A percentile compares a stretch with the other conserved stretches of the same genome.
Evolutionary conservation across 176 grass and related monocot genomes (phyloP).

Genomic region (Miscanthus lutarioriparius): DNA sequence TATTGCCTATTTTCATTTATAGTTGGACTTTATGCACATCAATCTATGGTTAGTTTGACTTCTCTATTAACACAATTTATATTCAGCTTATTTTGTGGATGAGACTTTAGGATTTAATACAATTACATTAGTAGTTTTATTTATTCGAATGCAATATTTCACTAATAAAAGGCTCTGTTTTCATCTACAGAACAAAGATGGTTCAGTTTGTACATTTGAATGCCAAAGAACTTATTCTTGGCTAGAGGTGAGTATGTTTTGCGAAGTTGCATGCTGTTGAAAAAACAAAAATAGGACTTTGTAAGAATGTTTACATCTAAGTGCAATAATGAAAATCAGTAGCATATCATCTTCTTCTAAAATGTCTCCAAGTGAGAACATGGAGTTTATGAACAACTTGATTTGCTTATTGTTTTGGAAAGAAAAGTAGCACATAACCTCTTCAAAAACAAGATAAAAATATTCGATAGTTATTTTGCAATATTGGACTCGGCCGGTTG

Average conservation of each 20-base stretch:
- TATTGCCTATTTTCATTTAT: too few species aligned
- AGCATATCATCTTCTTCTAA: not conserved
- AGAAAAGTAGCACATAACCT: not conserved
- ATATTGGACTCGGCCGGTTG: not conserved
- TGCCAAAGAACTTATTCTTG: slow-evolving; percentile 13
- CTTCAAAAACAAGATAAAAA: too few species aligned
- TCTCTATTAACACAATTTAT: not conserved
- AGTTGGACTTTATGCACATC: too few species aligned
- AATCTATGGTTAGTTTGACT: too few species aligned
- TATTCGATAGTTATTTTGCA: too few species aligned
- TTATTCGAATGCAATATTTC: not conserved
- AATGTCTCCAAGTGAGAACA: not conserved
- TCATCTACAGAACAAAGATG: slow-evolving; percentile 26
- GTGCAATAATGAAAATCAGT: not conserved
- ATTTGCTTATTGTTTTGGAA: not conserved
- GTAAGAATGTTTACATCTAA: not conserved
- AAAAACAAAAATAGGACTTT: not conserved
- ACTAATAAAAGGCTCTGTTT: not conserved
- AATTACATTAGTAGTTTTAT: not conserved
- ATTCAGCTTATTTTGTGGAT: not conserved
- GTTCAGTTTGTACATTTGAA: slow-evolving; percentile 11
- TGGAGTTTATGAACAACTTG: not conserved
- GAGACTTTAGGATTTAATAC: not conserved
- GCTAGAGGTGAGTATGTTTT: slow-evolving; percentile 13
- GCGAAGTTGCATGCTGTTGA: not conserved